Conservation (phyloP, 305 asterid genomes). For the Solanum hybrid region DNA sequence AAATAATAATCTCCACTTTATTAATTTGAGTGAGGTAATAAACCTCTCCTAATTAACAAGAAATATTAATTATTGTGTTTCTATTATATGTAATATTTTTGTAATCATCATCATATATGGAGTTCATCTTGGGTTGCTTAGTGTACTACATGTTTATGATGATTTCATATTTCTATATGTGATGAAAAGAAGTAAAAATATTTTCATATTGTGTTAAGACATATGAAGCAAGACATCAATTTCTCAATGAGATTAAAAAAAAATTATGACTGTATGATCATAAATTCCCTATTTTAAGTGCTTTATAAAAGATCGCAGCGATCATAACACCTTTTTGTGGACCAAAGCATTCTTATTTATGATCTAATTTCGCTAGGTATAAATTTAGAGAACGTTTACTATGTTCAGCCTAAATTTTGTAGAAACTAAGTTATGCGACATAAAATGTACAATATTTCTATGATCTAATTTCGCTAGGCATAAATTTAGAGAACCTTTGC, state of each 20-base stretch:
- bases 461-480: too few species aligned
- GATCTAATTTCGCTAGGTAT: neutral
- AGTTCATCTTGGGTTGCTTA: neutral
- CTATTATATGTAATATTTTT: neutral
- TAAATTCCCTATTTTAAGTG: neutral
- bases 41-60: neutral
- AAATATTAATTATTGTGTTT: neutral
- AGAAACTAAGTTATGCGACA: neutral
- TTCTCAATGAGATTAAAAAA: neutral
- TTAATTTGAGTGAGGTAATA: neutral
- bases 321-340: too few species aligned
- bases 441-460: too few species aligned
- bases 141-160: neutral
- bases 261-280: neutral
- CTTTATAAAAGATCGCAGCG: neutral
- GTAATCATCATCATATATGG: neutral
- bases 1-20: neutral
- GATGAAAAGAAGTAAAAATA: neutral
- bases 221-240: neutral
- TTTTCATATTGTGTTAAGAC: neutral
- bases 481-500: neutral
- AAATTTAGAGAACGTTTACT: too few species aligned
- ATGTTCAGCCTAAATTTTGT: neutral
- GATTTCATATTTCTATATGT: neutral
- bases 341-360: neutral